Conservation (phyloP, 768 basidiomycete genomes). For the Mycena belliarum region DNA sequence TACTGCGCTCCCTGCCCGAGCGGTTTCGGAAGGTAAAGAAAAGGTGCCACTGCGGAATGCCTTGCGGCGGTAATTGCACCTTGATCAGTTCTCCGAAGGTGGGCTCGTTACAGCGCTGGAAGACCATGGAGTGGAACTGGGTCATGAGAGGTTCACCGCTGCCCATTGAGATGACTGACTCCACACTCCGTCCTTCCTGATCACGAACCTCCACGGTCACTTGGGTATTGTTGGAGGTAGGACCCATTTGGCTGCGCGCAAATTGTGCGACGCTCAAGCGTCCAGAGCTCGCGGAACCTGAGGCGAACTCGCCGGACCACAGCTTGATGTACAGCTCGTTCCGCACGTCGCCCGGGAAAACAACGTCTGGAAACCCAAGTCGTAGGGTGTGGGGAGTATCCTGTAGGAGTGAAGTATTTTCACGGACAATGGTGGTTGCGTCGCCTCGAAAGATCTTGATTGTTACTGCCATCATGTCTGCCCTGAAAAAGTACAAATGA, state of each 20-base stretch:
- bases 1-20: slow-evolving; percentile 47
- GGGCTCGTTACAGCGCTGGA: slow-evolving; percentile 83
- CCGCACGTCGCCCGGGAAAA: slow-evolving; percentile 88
- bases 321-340: slow-evolving; percentile 97
- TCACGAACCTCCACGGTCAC: slow-evolving; percentile 88
- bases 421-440: slow-evolving; percentile 67
- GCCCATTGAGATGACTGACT: slow-evolving; percentile 77
- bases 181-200: slow-evolving; percentile 65
- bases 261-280: slow-evolving; percentile 64
- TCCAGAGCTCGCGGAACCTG: slow-evolving; percentile 47
- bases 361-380: slow-evolving; percentile 94
- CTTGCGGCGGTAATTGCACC: slow-evolving; percentile 67
- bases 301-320: slow-evolving; percentile 87
- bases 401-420: slow-evolving; percentile 82
- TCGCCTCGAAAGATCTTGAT: slow-evolving; percentile 90
- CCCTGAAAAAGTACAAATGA: slow-evolving; percentile 45
- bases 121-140: slow-evolving; percentile 89
- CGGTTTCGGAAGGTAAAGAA: slow-evolving; percentile 94
- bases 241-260: slow-evolving; percentile 56
- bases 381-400: slow-evolving; percentile 82
- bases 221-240: slow-evolving; percentile 72
- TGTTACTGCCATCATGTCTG: slow-evolving; percentile 83
- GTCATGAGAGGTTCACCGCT: slow-evolving; percentile 81
- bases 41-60: slow-evolving; percentile 80
- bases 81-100: slow-evolving; percentile 95